phyloP scores from a whole-genome alignment of 2,329 filamentous ascomycete genomes.

The Clonostachys rhizophaga region DNA sequence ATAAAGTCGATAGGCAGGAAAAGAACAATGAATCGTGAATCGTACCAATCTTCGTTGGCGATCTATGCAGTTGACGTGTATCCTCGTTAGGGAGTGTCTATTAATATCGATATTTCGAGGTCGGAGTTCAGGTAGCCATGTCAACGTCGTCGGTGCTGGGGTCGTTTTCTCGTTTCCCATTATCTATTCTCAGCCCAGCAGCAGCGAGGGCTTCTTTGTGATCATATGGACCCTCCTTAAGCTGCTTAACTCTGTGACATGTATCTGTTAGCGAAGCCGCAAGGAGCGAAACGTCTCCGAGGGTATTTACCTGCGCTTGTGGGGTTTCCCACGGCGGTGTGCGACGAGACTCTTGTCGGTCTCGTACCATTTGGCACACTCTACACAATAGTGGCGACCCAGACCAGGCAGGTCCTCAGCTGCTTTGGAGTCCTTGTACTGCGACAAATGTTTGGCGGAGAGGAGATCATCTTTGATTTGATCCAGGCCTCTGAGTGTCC shows the following conservation, averaged over 20 bases:
- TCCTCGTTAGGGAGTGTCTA: too few species aligned
- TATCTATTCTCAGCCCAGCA: slow-evolving; percentile 66
- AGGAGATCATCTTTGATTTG: slow-evolving; percentile 82
- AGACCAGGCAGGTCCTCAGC: slow-evolving; percentile 84
- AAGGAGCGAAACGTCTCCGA: neutral
- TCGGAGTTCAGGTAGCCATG: slow-evolving; percentile 20
- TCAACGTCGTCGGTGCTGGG: slow-evolving; percentile 17
- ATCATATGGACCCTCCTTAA: slow-evolving; percentile 80
- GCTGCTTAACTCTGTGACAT: slow-evolving; percentile 63
- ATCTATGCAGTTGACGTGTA: too few species aligned
- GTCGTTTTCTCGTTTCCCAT: slow-evolving; percentile 25
- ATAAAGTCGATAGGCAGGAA: slow-evolving; percentile 1
- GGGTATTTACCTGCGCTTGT: slow-evolving; percentile 72
- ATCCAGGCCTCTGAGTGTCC: slow-evolving; percentile 81
- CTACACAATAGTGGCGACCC: slow-evolving; percentile 80
- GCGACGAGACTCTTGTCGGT: slow-evolving; percentile 68
- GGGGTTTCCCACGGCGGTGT: slow-evolving; percentile 84
- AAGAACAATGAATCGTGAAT: neutral
- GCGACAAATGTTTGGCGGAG: slow-evolving; percentile 72
- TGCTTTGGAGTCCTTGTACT: slow-evolving; percentile 74
- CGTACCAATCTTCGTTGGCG: too few species aligned
- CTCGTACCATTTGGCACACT: slow-evolving; percentile 97
- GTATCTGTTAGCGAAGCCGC: slow-evolving; percentile 10
- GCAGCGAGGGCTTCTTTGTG: slow-evolving; percentile 84
- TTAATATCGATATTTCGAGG: too few species aligned